Percentiles rank a stretch among this genome's conserved stretches.
phyloP scores from a whole-genome alignment of 176 grass and related monocot species.

The Lolium perenne region DNA sequence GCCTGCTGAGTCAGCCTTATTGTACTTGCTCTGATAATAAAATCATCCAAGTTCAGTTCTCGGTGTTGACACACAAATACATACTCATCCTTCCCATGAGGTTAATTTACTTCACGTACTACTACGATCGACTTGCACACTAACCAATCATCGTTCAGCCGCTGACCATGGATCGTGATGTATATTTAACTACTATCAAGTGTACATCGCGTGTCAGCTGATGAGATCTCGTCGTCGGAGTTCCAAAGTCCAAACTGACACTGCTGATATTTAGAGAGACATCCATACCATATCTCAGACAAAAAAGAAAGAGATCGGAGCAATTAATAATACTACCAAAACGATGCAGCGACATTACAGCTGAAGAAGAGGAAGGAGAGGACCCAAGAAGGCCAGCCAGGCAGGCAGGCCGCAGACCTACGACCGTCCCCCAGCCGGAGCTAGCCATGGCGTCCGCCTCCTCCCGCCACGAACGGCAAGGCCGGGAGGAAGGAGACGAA shows the following conservation, averaged over 20 bases:
- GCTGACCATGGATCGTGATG: background rate
- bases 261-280: background rate
- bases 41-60: too few relatives aligned
- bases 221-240: background rate
- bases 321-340: background rate
- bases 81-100: too few relatives aligned
- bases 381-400: background rate
- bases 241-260: background rate
- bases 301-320: background rate
- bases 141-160: background rate
- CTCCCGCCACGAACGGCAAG: background rate
- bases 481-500: constrained; percentile 23
- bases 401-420: background rate
- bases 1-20: too few relatives aligned
- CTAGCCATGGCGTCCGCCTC: constrained; percentile 40
- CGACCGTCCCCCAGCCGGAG: background rate
- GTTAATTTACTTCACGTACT: background rate
- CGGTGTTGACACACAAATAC: too few relatives aligned
- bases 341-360: background rate
- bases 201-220: background rate
- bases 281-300: background rate
- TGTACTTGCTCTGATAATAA: too few relatives aligned
- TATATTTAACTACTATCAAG: background rate
- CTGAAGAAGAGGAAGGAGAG: background rate
- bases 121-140: background rate